phyloP scores from a whole-genome alignment of 75 land plant species.

The Larix kaempferi region DNA sequence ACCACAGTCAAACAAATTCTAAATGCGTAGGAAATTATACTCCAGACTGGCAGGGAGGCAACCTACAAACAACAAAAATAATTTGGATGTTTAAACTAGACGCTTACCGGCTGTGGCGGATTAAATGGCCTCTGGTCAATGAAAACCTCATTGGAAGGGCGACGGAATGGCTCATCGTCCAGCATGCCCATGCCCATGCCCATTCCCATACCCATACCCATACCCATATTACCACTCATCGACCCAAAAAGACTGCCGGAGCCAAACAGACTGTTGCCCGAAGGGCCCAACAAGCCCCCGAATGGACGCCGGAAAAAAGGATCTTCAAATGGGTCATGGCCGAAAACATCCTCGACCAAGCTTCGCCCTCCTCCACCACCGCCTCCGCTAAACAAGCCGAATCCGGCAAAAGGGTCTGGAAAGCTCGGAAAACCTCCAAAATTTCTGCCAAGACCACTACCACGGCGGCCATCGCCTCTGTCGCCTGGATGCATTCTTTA shows the following conservation, averaged over 20 bases:
- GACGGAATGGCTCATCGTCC: neutral
- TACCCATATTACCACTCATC: neutral
- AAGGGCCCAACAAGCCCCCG: slow-evolving; percentile 21
- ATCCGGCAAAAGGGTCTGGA: neutral
- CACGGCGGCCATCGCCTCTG: slow-evolving; percentile 4
- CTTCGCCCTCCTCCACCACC: neutral
- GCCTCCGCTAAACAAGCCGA: neutral
- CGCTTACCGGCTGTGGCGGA: slow-evolving; percentile 3
- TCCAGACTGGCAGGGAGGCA: too few relatives aligned
- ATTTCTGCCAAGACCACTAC: neutral
- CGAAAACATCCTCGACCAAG: slow-evolving; percentile 7
- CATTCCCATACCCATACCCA: neutral
- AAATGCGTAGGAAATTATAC: too few relatives aligned
- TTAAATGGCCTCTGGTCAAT: neutral
- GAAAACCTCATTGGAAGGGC: neutral
- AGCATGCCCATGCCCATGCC: neutral
- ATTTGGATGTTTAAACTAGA: too few relatives aligned
- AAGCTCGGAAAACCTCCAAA: neutral
- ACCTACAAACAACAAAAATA: too few relatives aligned
- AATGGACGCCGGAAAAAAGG: slow-evolving; percentile 32
- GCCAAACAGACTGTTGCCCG: slow-evolving; percentile 13
- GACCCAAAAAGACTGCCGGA: slow-evolving; percentile 17
- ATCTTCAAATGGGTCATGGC: slow-evolving; percentile 22
- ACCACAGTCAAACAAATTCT: too few relatives aligned
- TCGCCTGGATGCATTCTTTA: slow-evolving; percentile 1